Conservation (phyloP, 495 filamentous ascomycete genomes). For the Daldinia decipiens region DNA sequence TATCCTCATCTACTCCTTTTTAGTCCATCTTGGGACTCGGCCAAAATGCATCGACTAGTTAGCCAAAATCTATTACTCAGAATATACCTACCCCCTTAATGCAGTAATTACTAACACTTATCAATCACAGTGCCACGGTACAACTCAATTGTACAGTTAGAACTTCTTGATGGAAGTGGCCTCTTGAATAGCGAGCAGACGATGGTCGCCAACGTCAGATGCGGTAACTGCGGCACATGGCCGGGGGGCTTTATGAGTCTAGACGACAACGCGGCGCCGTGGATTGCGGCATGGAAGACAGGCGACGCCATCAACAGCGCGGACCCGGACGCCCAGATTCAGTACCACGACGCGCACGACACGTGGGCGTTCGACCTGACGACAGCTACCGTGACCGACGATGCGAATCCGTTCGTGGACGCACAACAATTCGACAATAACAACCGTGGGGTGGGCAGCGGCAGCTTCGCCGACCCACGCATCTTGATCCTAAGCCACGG, state of each 20-base stretch:
- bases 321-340: conserved; percentile 59
- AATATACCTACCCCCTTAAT: not conserved
- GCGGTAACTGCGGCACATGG: conserved; percentile 60
- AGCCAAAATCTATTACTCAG: not conserved
- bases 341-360: conserved; percentile 66
- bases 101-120: not conserved
- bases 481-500: conserved; percentile 56
- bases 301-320: conserved; percentile 68
- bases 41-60: not conserved
- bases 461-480: conserved; percentile 29
- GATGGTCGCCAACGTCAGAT: conserved; percentile 72
- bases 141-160: conserved; percentile 60
- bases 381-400: conserved; percentile 61
- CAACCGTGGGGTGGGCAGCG: conserved; percentile 33
- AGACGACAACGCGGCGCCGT: conserved; percentile 59
- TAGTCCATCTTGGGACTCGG: not conserved
- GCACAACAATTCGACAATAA: conserved; percentile 36
- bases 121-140: conserved; percentile 61
- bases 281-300: conserved; percentile 73
- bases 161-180: conserved; percentile 71
- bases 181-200: conserved; percentile 55
- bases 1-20: not conserved
- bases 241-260: conserved; percentile 67
- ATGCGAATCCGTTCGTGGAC: conserved; percentile 69
- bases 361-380: conserved; percentile 68